These are phyloP conservation scores for Ceratocystiopsis sp. DNA, from an alignment of 2,329 filamentous ascomycete species.

Conservation along the genomic window DNA sequence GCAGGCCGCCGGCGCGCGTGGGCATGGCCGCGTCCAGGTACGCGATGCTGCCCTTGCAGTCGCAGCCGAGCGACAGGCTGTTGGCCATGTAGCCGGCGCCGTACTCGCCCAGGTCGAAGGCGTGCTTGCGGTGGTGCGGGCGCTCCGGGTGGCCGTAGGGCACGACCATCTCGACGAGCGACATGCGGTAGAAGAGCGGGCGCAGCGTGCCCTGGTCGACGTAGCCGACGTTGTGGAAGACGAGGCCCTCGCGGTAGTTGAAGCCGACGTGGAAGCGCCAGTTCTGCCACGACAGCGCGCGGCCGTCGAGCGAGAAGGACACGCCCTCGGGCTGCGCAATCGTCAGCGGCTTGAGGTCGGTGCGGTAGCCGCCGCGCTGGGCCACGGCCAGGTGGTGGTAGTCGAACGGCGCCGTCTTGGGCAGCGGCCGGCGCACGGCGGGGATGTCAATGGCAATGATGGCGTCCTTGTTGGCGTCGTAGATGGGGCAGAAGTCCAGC, in stretches of 20 bases:
- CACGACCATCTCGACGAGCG: constrained; percentile 85
- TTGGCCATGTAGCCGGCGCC: constrained; percentile 76
- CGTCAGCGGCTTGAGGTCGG: constrained; percentile 62
- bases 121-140: constrained; percentile 67
- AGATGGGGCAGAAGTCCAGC: constrained; percentile 88
- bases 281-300: constrained; percentile 75
- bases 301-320: constrained; percentile 51
- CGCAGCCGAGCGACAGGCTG: constrained; percentile 57
- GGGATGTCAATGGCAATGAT: constrained; percentile 77
- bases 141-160: constrained; percentile 71
- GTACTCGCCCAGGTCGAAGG: constrained; percentile 58
- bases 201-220: constrained; percentile 66
- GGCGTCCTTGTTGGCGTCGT: constrained; percentile 59
- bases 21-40: constrained; percentile 83
- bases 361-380: constrained; percentile 57
- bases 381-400: constrained; percentile 63
- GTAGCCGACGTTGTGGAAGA: constrained; percentile 78
- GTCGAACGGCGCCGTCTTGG: constrained; percentile 54
- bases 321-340: constrained; percentile 67
- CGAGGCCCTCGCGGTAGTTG: constrained; percentile 85
- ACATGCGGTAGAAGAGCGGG: constrained; percentile 76
- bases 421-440: constrained; percentile 56
- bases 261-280: constrained; percentile 89
- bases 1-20: constrained; percentile 53
- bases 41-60: constrained; percentile 81